Conservation (phyloP, 768 basidiomycete species). For the Auricularia heimuer region DNA sequence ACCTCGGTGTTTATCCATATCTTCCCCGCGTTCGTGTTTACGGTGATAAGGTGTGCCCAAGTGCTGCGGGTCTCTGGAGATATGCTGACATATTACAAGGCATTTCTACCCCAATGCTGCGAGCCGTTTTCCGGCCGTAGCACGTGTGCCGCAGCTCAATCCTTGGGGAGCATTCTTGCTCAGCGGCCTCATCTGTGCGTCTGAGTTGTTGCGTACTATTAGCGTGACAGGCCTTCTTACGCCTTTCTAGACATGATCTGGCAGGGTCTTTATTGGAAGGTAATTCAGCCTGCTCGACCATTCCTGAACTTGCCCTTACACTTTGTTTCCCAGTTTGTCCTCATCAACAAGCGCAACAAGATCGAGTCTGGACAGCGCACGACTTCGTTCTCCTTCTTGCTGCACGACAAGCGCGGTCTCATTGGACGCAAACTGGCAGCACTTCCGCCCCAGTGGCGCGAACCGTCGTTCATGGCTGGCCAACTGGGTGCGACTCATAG, state of each 20-base stretch:
- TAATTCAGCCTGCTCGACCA: constrained; percentile 13
- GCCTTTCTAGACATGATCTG: constrained; percentile 67
- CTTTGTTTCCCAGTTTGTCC: constrained; percentile 50
- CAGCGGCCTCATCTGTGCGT: constrained; percentile 76
- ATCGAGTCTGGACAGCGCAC: constrained; percentile 86
- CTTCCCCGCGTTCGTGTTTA: constrained; percentile 84
- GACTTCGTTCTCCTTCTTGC: constrained; percentile 80
- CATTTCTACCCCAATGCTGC: constrained; percentile 82
- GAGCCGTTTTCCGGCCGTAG: constrained; percentile 77
- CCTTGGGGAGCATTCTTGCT: constrained; percentile 66
- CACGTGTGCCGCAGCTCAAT: constrained; percentile 55
- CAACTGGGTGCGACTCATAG: constrained; percentile 51
- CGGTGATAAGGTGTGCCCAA: constrained; percentile 65
- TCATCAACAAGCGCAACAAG: constrained; percentile 80
- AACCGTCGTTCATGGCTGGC: constrained; percentile 69
- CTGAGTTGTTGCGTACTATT: neutral
- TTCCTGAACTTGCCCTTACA: neutral
- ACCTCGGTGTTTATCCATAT: constrained; percentile 93
- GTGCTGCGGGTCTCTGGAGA: neutral
- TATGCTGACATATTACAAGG: constrained; percentile 27
- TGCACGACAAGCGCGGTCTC: constrained; percentile 77
- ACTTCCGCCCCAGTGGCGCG: constrained; percentile 52
- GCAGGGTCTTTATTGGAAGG: constrained; percentile 94
- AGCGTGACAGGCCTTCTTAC: constrained; percentile 11
- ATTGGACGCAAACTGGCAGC: constrained; percentile 65